Base-by-base conservation (phyloP, 768 basidiomycete species). In the Podaxis pistillaris region DNA sequence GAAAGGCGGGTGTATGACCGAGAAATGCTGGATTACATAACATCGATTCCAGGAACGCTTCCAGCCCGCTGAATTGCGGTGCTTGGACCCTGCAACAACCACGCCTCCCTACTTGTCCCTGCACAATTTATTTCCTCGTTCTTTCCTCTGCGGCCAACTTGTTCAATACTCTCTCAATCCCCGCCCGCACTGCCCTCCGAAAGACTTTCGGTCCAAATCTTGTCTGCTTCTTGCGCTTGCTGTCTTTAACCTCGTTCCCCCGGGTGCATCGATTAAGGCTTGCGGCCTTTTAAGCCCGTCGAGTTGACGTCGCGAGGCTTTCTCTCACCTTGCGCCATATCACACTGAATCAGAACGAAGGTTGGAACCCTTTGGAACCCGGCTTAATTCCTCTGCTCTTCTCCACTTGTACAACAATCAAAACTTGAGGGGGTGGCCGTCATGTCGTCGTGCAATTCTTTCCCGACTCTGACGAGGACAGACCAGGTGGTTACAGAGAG, bases 331-430 rank as follows among this genome's bases (percentile, higher is more conserved):
- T 24, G 22, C 24, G 19, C 24, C 22, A 12, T 28, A 19, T 50
- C 26, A 22, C 24, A 12, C 26, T 24, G 49, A 50, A 12, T 24
- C 49, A 50, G 49, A 26, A 46, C 44, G 15, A 19, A 4, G 44
- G 19, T 19, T 19, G 1, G 4, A 6, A 17, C 44, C 17, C 5
- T 33, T 33, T 9, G 41, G n/a, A 19, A 15, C 41, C 15, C 1
- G 15, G n/a, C 41, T 44, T 19, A 19, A 44, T 19, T 44, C 46
- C 28, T 50, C n/a, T 58, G 6, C 33, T 22, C 37, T 49, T 24
- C 38, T 24, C 24, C 26, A 13, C 37, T 22, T 55, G 33, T 19
- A 38, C 54, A 40, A 72, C 74, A 26, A 75, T 70, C 17, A 59
- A 63, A 19, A 47, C 46, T 24, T 22, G n/a, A 33, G n/a, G 26